Base-by-base conservation (phyloP, 2,329 filamentous ascomycete genomes). In the Colletotrichum chlorophyti region DNA sequence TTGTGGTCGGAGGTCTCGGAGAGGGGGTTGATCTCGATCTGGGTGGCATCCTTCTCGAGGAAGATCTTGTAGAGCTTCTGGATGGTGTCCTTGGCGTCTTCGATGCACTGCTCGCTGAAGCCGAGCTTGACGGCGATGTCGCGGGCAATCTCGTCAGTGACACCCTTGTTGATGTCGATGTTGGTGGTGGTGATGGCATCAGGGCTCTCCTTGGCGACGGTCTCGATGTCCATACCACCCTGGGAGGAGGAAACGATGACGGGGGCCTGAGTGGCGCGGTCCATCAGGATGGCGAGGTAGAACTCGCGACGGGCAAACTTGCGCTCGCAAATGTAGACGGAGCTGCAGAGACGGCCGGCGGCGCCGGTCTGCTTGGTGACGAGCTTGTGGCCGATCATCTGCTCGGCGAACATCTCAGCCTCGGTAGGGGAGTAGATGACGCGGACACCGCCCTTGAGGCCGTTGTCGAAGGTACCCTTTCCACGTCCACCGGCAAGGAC, bases 321-420 rank as follows among this genome's bases (percentile, higher is more conserved):
- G 85, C 95, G 93, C 86, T 99, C 95, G 81, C 94, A 96, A 75
- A 99, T 98, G 84, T 96, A 98, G 74, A 99, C 95, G 64, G 93
- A 86, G 79, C 91, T 98, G 86, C 95, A 99, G 75, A 96, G 87
- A 76, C 95, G 92, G 73, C 95, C 95, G 69, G 79, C 86, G 68
- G 94, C 91, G 76, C 95, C 95, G 59, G 95, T 99, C 84, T 99
- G 95, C 88, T 99, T 99, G 78, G 95, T 99, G 80, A 99, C 87
- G 79, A 99, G 92, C 81, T 97, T 97, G 83, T 99, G 94, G 74
- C 95, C 95, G 79, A 99, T 98, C 95, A 99, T 99, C 83, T 99
- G 93, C 69, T 94, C 86, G 68, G 95, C 94, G 75, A 99, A 97
- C 88, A 98, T 97, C 84, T 92, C 91, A 73, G 95, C 95, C 84